phyloP scores from a whole-genome alignment of 2,329 filamentous ascomycete genomes.

The Cladosporium cucumerinum region DNA sequence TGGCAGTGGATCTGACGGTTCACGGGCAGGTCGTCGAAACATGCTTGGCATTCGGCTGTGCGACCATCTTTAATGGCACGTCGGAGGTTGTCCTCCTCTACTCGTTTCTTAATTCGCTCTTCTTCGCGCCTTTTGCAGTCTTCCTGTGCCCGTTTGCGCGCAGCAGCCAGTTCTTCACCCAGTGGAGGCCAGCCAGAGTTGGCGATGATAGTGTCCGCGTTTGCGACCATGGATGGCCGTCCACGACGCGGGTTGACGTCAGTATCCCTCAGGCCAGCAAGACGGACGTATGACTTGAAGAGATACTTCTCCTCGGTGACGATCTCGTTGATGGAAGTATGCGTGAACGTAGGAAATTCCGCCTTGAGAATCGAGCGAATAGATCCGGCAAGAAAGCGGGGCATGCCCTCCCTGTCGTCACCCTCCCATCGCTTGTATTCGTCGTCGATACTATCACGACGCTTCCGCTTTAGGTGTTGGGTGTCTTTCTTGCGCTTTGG shows the following conservation, averaged over 20 bases:
- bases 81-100: slow-evolving; percentile 38
- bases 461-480: slow-evolving; percentile 29
- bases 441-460: slow-evolving; percentile 25
- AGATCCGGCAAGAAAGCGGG: slow-evolving; percentile 18
- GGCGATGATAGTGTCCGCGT: slow-evolving; percentile 26
- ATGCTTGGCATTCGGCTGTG: slow-evolving; percentile 62
- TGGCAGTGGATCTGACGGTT: slow-evolving; percentile 69
- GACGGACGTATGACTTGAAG: slow-evolving; percentile 37
- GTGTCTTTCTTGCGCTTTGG: slow-evolving; percentile 31
- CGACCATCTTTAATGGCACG: slow-evolving; percentile 42
- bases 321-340: slow-evolving; percentile 34
- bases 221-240: slow-evolving; percentile 20
- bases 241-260: slow-evolving; percentile 19
- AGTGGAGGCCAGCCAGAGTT: slow-evolving; percentile 23
- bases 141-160: slow-evolving; percentile 27
- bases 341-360: slow-evolving; percentile 40
- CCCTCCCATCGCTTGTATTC: slow-evolving; percentile 26
- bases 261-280: slow-evolving; percentile 30
- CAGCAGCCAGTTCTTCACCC: slow-evolving; percentile 35
- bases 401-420: slow-evolving; percentile 21
- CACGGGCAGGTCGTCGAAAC: slow-evolving; percentile 63
- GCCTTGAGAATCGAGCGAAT: slow-evolving; percentile 37
- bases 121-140: slow-evolving; percentile 22
- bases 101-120: slow-evolving; percentile 23
- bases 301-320: slow-evolving; percentile 34